phyloP scores from a whole-genome alignment of 495 filamentous ascomycete genomes.

The Penicillium herquei region DNA sequence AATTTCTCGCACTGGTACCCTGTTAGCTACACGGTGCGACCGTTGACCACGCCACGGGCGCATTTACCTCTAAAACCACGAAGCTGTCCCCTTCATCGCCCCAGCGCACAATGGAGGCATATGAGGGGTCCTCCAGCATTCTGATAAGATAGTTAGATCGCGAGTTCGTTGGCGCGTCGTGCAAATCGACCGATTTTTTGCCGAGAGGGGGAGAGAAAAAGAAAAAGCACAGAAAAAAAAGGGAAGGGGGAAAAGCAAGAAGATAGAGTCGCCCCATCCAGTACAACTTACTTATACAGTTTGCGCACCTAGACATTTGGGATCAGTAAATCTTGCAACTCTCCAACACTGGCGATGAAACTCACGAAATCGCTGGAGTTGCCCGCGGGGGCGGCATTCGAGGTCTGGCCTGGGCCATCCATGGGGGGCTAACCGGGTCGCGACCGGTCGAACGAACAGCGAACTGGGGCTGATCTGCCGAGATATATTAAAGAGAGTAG shows the following conservation, averaged over 20 bases:
- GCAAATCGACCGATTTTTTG: too few species aligned
- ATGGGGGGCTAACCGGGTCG: constrained; percentile 39
- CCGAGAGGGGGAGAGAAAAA: constrained; percentile 12
- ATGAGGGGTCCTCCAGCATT: constrained; percentile 95
- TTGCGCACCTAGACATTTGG: constrained; percentile 77
- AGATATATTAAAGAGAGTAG: constrained; percentile 9
- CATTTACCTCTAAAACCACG: constrained; percentile 87
- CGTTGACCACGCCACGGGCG: constrained; percentile 9
- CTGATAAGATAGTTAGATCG: constrained; percentile 42
- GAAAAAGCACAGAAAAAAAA: constrained; percentile 3
- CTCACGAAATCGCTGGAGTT: constrained; percentile 80
- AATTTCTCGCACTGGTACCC: constrained; percentile 86
- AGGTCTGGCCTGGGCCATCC: constrained; percentile 52
- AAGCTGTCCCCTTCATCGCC: constrained; percentile 93
- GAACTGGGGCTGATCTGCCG: constrained; percentile 21
- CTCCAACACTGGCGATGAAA: constrained; percentile 18
- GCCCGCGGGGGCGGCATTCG: constrained; percentile 54
- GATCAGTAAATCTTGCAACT: constrained; percentile 24
- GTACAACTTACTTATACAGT: constrained; percentile 81
- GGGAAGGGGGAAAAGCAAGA: not conserved
- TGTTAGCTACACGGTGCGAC: constrained; percentile 14
- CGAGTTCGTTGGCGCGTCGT: constrained; percentile 8
- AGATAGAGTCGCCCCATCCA: not conserved
- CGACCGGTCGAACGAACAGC: constrained; percentile 48
- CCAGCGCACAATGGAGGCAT: constrained; percentile 92